Percentiles rank a stretch among this genome's conserved stretches.
phyloP scores from a whole-genome alignment of 495 filamentous ascomycete genomes.

The Hypoxylon subgilvum region DNA sequence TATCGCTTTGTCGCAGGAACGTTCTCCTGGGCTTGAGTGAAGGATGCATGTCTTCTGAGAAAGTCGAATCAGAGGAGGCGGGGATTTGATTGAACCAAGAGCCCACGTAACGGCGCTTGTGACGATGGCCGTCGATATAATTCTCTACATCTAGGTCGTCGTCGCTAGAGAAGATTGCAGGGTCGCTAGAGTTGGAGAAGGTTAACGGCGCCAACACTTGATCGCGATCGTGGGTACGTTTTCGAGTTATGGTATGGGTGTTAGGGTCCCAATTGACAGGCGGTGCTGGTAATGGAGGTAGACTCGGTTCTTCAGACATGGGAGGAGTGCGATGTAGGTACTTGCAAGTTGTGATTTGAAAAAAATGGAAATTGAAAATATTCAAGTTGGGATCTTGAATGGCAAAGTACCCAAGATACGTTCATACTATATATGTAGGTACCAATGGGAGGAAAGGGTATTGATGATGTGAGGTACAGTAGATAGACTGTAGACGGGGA shows the following conservation, averaged over 20 bases:
- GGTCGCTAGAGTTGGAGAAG: slow-evolving; percentile 67
- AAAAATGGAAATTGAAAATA: too few species aligned
- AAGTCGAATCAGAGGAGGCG: slow-evolving; percentile 49
- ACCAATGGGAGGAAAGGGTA: too few species aligned
- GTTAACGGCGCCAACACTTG: slow-evolving; percentile 29
- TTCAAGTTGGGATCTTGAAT: neutral
- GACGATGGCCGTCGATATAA: slow-evolving; percentile 59
- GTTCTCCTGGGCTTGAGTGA: slow-evolving; percentile 55
- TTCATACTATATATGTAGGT: too few species aligned
- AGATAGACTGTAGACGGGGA: too few species aligned
- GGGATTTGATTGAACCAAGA: slow-evolving; percentile 72
- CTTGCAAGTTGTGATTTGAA: neutral
- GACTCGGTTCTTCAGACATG: slow-evolving; percentile 54
- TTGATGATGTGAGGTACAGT: too few species aligned
- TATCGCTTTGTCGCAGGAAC: slow-evolving; percentile 73
- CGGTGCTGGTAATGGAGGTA: slow-evolving; percentile 52
- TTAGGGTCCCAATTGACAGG: slow-evolving; percentile 40
- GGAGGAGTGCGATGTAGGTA: neutral
- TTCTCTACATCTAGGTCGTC: slow-evolving; percentile 77
- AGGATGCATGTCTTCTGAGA: slow-evolving; percentile 41
- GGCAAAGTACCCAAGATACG: neutral
- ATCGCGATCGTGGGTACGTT: slow-evolving; percentile 48
- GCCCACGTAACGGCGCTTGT: slow-evolving; percentile 70
- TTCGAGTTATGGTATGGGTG: slow-evolving; percentile 44
- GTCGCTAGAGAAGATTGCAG: slow-evolving; percentile 78